Base-by-base conservation (phyloP, 2,329 filamentous ascomycete genomes). In the Alternaria postmessia region DNA sequence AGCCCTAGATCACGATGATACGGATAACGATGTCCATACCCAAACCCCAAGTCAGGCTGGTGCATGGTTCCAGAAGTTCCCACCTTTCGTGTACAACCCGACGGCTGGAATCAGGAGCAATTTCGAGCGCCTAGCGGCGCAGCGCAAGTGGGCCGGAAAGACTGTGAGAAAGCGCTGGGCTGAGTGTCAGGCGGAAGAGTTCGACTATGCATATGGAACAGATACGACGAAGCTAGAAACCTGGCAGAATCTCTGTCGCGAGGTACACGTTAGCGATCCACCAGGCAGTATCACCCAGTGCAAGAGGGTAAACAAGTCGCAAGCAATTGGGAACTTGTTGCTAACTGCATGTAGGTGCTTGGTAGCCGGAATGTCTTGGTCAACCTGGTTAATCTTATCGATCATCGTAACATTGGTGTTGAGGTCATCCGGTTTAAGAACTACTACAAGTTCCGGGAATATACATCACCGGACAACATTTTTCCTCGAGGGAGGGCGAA, bases 331-430 rank as follows among this genome's bases (percentile, higher is more conserved):
- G 20, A 26, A 22, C 7, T n/a, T 22, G 32, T 26, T 26, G 18
- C 20, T 20, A 47, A 47, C 36, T 12, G 9, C 20, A 7, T n/a
- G 18, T 7, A 68, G 63, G 34, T 60, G 9, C 61, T 66, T 11
- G 57, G 57, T 16, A 49, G 58, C 26, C 62, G 46, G 18, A 56
- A 63, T 11, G 60, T 68, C 9, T 46, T 54, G 16, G 63, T 71
- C 51, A 71, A 71, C 24, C 39, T 71, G n/a, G 59, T 66, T 7
- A 68, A 71, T 48, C 43, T 71, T 11, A 62, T 71, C 24, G 64
- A 70, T 41, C 67, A 67, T 41, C 63, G 63, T 16, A 59, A 63
- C 36, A 58, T 48, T 9, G 60, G 61, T 0, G 54, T 59, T 4
- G 44, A 47, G 2, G 62, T 71, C 28, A 65, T 61, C 24, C 61